These are phyloP conservation scores for Breynia disticha DNA, from an alignment of 441 rosid species.

Conservation along the genomic window DNA sequence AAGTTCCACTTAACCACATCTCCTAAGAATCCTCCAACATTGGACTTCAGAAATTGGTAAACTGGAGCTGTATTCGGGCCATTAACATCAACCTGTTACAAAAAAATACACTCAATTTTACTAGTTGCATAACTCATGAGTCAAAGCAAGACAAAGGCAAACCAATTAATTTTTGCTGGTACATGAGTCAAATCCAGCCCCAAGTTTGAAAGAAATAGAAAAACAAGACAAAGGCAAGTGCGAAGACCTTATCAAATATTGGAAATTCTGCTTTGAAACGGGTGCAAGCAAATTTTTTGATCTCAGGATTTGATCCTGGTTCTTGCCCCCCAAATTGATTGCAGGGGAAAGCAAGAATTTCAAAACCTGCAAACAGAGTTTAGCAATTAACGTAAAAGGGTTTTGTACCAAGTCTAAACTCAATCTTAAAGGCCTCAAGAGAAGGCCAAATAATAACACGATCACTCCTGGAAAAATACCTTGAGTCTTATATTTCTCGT, in stretches of 20 bases:
- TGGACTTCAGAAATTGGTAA: conserved; percentile 75
- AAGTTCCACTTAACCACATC: conserved; percentile 91
- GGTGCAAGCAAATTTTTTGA: conserved; percentile 62
- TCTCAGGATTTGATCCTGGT: conserved; percentile 71
- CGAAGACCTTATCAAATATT: conserved; percentile 57
- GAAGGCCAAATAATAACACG: neutral
- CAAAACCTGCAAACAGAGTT: conserved; percentile 43
- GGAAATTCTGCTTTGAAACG: conserved; percentile 86
- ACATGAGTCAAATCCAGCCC: too few species aligned
- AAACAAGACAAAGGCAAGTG: neutral
- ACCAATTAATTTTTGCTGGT: too few species aligned
- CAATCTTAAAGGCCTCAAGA: neutral
- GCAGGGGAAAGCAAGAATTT: conserved; percentile 93
- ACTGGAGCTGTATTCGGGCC: conserved; percentile 71
- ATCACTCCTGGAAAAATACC: conserved; percentile 27
- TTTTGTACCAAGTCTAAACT: neutral
- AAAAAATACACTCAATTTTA: neutral
- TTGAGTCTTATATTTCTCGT: conserved; percentile 64
- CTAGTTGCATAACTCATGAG: neutral
- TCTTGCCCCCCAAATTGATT: conserved; percentile 88
- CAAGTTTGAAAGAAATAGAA: too few species aligned
- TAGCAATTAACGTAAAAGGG: neutral
- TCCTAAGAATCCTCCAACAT: conserved; percentile 69
- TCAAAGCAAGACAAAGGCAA: neutral
- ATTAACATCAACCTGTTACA: conserved; percentile 64